Percentiles rank a stretch among this genome's conserved stretches.
Evolutionary conservation across 257 asterid genomes (phyloP).

Genomic region (Paraleonurus japonicus): DNA sequence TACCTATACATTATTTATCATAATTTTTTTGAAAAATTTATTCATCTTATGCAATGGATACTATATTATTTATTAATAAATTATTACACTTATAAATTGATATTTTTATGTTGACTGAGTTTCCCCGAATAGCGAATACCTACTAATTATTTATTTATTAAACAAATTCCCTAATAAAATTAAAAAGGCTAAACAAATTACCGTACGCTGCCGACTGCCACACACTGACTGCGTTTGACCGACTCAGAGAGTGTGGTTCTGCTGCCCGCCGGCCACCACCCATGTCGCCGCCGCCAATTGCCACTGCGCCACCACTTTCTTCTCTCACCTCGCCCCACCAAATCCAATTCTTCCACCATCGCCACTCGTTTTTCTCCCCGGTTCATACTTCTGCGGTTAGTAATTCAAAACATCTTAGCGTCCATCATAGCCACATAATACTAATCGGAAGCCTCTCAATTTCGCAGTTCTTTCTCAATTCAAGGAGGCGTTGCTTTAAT

Average conservation of each 20-base stretch:
- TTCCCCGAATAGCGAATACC: too few species aligned
- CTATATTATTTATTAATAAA: too few species aligned
- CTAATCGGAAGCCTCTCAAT: neutral
- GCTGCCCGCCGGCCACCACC: constrained; percentile 31
- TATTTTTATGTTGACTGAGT: too few species aligned
- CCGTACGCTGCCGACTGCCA: constrained; percentile 17
- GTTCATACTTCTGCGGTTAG: constrained; percentile 31
- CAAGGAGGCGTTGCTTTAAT: constrained; percentile 10
- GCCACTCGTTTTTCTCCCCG: constrained; percentile 21
- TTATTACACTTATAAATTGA: too few species aligned
- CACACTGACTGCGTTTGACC: constrained; percentile 19
- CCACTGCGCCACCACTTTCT: constrained; percentile 37
- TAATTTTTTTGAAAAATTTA: too few species aligned
- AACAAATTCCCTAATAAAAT: too few species aligned
- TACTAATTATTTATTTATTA: too few species aligned
- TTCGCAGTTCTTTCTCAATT: constrained; percentile 27
- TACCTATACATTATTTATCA: too few species aligned
- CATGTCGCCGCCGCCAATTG: constrained; percentile 40
- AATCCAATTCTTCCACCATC: constrained; percentile 27
- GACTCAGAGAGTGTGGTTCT: constrained; percentile 21
- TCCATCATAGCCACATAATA: neutral
- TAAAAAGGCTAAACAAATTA: neutral
- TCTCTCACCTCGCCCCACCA: constrained; percentile 25
- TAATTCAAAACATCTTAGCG: constrained; percentile 8
- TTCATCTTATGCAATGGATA: too few species aligned